Evolutionary conservation across 1,139 yeast species (phyloP).

Genomic region (Candida freyschussii): DNA sequence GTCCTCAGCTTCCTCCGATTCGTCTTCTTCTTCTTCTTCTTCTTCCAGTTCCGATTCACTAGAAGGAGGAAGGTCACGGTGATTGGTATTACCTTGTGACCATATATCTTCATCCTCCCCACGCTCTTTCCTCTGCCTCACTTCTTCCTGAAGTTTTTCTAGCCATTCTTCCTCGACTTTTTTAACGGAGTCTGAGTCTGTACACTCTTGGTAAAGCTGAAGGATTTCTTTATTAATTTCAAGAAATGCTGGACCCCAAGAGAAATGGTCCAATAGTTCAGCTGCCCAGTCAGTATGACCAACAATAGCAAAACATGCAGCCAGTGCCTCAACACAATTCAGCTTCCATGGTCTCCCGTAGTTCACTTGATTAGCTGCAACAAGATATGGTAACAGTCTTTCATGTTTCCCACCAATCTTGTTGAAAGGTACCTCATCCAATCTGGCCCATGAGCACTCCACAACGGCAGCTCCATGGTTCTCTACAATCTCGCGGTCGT

Average conservation of each 20-base stretch:
- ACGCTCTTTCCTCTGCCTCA: conserved; percentile 54
- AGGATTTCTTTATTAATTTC: conserved; percentile 77
- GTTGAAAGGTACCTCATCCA: conserved; percentile 90
- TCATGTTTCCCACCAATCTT: conserved; percentile 92
- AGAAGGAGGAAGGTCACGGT: conserved; percentile 26
- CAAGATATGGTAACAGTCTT: conserved; percentile 81
- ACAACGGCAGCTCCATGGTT: conserved; percentile 90
- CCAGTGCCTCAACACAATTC: conserved; percentile 95
- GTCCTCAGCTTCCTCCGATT: conserved; percentile 24
- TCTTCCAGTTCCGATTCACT: conserved; percentile 22
- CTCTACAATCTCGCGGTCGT: conserved; percentile 76
- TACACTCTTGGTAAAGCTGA: conserved; percentile 69
- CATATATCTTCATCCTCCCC: conserved; percentile 57
- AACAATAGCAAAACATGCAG: conserved; percentile 94
- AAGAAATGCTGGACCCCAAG: conserved; percentile 89
- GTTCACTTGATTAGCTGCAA: conserved; percentile 96
- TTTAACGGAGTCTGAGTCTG: conserved; percentile 71
- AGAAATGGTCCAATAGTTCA: conserved; percentile 66
- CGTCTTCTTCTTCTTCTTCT: conserved; percentile 27
- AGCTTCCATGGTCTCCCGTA: conserved; percentile 96
- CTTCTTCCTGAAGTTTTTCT: conserved; percentile 61
- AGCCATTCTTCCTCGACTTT: conserved; percentile 77
- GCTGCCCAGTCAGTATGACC: conserved; percentile 91
- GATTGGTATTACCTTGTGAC: conserved; percentile 75
- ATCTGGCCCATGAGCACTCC: conserved; percentile 97